Evolutionary conservation across 148 eudicot species (phyloP).

Genomic region (Silene latifolia): DNA sequence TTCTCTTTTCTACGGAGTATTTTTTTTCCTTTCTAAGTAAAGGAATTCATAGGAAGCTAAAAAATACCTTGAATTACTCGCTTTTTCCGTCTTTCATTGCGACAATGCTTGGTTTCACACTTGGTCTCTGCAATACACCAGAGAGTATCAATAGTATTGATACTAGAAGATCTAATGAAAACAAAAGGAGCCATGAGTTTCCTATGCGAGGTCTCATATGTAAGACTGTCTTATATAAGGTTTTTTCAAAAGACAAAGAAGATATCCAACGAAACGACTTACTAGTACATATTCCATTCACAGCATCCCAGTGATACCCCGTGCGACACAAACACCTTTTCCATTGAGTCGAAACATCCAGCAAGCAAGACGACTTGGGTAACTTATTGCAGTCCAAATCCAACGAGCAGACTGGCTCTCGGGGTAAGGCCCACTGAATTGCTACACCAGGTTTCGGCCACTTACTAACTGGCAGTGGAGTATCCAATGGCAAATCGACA

Average conservation of each 20-base stretch:
- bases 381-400: slow-evolving; percentile 35
- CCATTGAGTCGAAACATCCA: slow-evolving; percentile 14
- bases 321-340: slow-evolving; percentile 42
- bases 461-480: slow-evolving; percentile 34
- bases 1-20: too few species aligned
- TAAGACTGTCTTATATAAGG: too few species aligned
- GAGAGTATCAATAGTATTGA: too few species aligned
- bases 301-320: slow-evolving; percentile 42
- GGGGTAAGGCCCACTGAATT: slow-evolving; percentile 42
- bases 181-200: not conserved
- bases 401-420: slow-evolving; percentile 32
- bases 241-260: too few species aligned
- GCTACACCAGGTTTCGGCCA: slow-evolving; percentile 54
- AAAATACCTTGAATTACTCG: not conserved
- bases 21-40: too few species aligned
- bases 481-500: slow-evolving; percentile 32
- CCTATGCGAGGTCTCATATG: too few species aligned
- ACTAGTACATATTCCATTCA: slow-evolving; percentile 39
- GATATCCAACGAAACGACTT: slow-evolving; percentile 13
- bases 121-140: slow-evolving; percentile 10
- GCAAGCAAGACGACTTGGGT: slow-evolving; percentile 35
- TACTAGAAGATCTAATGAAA: too few species aligned
- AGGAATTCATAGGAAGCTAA: too few species aligned
- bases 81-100: not conserved
- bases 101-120: slow-evolving; percentile 18